Conservation (phyloP, 371 early-diverging fungal genomes). For the Actinomortierella wolfii region DNA sequence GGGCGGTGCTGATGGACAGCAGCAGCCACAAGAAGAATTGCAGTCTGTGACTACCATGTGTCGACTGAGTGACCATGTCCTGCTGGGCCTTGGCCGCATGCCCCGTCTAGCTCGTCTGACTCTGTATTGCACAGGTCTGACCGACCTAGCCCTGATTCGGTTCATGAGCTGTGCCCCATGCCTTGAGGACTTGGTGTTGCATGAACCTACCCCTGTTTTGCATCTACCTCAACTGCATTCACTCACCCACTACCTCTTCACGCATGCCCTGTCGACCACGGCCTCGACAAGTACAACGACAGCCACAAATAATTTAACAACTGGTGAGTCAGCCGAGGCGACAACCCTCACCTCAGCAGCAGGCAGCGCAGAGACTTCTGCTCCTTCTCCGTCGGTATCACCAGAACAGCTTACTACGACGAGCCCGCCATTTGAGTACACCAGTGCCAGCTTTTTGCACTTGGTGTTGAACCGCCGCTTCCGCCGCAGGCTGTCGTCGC, state of each 20-base stretch:
- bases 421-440: slow-evolving; percentile 3
- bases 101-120: slow-evolving; percentile 27
- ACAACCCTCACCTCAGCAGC: not conserved
- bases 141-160: slow-evolving; percentile 32
- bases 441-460: slow-evolving; percentile 30
- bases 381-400: too few species aligned
- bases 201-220: slow-evolving; percentile 36
- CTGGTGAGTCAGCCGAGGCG: not conserved
- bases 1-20: slow-evolving; percentile 2
- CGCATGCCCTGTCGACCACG: slow-evolving; percentile 10
- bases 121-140: slow-evolving; percentile 43
- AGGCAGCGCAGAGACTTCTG: not conserved
- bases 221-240: slow-evolving; percentile 32
- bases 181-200: slow-evolving; percentile 29
- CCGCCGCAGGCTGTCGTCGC: slow-evolving; percentile 19
- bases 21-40: slow-evolving; percentile 1
- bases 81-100: slow-evolving; percentile 22
- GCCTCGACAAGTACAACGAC: slow-evolving; percentile 5
- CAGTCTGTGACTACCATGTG: slow-evolving; percentile 35
- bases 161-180: slow-evolving; percentile 16
- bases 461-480: slow-evolving; percentile 16
- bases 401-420: not conserved
- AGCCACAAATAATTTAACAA: not conserved
- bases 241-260: slow-evolving; percentile 5
- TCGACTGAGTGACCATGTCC: slow-evolving; percentile 12